Evolutionary conservation across 495 filamentous ascomycete genomes (phyloP).

Genomic region (Cetradonia linearis): DNA sequence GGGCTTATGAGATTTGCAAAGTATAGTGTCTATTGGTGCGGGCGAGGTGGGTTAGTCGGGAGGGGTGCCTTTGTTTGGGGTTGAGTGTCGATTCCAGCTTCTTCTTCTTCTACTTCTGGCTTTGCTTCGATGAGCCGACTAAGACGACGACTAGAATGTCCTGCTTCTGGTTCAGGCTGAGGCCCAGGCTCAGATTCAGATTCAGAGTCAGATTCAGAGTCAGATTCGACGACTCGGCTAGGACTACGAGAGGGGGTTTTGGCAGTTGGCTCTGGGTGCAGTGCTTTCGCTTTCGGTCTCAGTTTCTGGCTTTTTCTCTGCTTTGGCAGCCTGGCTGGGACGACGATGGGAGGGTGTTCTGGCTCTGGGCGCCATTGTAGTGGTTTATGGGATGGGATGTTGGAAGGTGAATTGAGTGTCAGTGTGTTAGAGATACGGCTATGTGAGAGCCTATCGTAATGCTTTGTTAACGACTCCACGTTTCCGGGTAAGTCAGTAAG

Average conservation of each 20-base stretch:
- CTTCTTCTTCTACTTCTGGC: not conserved
- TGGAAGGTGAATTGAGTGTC: not conserved
- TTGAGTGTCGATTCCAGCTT: no score
- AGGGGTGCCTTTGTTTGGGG: not conserved
- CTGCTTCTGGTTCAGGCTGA: not conserved
- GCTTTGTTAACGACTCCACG: not conserved
- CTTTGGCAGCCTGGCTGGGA: not conserved
- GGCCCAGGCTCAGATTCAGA: not conserved
- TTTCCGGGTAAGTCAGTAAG: not conserved
- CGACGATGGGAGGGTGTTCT: not conserved
- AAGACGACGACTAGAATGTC: not conserved
- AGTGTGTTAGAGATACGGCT: not conserved
- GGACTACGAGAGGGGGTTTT: not conserved
- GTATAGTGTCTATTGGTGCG: not conserved
- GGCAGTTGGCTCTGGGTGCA: not conserved
- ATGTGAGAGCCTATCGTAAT: not conserved
- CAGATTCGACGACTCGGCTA: not conserved
- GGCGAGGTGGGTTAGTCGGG: not conserved
- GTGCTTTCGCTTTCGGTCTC: not conserved
- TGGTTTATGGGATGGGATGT: not conserved
- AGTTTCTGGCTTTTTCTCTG: not conserved
- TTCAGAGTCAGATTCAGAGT: not conserved
- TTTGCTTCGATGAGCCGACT: not conserved
- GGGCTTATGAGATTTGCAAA: not conserved
- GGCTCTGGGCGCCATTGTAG: not conserved